Percentiles rank a stretch among this genome's conserved stretches.
These are phyloP conservation scores for Porodaedalea pini DNA, from an alignment of 1,284 basidiomycete genomes.

Conservation along the genomic window DNA sequence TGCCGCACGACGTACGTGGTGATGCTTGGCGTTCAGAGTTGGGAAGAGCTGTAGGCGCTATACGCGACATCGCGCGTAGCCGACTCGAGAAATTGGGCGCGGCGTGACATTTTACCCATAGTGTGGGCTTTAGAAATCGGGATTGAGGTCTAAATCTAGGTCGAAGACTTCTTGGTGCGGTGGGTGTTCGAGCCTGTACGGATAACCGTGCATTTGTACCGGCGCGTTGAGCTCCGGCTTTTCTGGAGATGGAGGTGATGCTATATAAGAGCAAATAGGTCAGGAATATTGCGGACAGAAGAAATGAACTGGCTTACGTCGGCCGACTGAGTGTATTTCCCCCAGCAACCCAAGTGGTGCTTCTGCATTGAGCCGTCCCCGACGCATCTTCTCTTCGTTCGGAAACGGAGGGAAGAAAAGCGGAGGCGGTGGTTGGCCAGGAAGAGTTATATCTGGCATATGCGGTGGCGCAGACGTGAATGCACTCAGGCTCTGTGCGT, in stretches of 20 bases:
- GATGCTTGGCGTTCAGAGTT: conserved; percentile 60
- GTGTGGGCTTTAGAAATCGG: conserved; percentile 48
- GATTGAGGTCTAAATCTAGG: conserved; percentile 74
- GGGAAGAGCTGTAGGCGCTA: conserved; percentile 65
- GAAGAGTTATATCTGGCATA: conserved; percentile 65
- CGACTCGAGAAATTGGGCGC: conserved; percentile 47
- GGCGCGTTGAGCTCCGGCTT: conserved; percentile 44
- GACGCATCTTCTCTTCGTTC: conserved; percentile 83
- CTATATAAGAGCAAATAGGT: conserved; percentile 29
- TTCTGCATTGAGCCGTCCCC: conserved; percentile 71
- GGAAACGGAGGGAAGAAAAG: conserved; percentile 83
- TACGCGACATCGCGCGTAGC: conserved; percentile 73
- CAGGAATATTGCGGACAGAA: conserved; percentile 8
- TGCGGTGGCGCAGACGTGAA: conserved; percentile 83
- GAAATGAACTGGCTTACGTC: conserved; percentile 45
- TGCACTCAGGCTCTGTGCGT: conserved; percentile 74
- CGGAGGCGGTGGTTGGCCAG: conserved; percentile 67
- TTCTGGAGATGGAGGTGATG: conserved; percentile 57
- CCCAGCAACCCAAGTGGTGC: conserved; percentile 70
- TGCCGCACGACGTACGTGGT: conserved; percentile 19
- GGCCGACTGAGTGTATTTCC: conserved; percentile 74
- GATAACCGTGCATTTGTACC: conserved; percentile 51
- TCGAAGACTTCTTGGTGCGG: conserved; percentile 62
- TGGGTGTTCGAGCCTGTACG: conserved; percentile 65
- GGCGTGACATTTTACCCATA: conserved; percentile 19